Base-by-base conservation (phyloP, 2,329 filamentous ascomycete genomes). In the Cladosporium cucumerinum region DNA sequence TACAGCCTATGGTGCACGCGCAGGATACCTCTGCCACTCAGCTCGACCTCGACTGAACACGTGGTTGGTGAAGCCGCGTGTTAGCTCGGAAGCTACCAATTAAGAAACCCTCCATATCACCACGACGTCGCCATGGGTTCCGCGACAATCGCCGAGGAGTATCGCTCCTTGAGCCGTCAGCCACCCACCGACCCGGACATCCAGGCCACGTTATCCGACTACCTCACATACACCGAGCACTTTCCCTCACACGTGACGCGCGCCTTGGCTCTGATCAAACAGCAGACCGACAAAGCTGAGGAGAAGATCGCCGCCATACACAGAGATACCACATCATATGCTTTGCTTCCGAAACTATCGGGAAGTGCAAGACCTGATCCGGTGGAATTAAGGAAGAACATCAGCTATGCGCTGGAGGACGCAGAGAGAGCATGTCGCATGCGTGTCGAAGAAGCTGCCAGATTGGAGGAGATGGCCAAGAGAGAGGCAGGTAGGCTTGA, bases 211-310 rank as follows among this genome's bases (percentile, higher is more conserved):
- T 84, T 89, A 54, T 87, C 86, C 68, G 87, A 89, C 75, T 89
- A 87, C 75, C 84, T 88, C 65, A 86, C 88, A 75, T 89, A 89
- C 77, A 89, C 87, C 67, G 87, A 89, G 77, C 88, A 87, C 79
- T 87, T 88, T 65, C 87, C 87, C 36, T 85, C 86, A 11, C 86
- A 89, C 73, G 79, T 89, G 26, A 81, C 84, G 65, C 86, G 87
- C 71, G 88, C 86, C 67, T 78, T 89, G 62, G 86, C 84, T 60
- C 80, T 89, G 65, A 87, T 89, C 71, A 80, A 82, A 68, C 78
- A 83, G 66, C 81, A 84, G 68, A 80, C 84, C 66, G 70, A 73
- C 39, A 76, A 76, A 60, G 82, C 81, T 66, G 72, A 77, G 66
- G 73, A 77, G 16, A 78, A 76, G 58, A 79, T 81, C 65, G 74